These are phyloP conservation scores for Leccinum broughii DNA, from an alignment of 768 basidiomycete genomes.

Conservation along the genomic window DNA sequence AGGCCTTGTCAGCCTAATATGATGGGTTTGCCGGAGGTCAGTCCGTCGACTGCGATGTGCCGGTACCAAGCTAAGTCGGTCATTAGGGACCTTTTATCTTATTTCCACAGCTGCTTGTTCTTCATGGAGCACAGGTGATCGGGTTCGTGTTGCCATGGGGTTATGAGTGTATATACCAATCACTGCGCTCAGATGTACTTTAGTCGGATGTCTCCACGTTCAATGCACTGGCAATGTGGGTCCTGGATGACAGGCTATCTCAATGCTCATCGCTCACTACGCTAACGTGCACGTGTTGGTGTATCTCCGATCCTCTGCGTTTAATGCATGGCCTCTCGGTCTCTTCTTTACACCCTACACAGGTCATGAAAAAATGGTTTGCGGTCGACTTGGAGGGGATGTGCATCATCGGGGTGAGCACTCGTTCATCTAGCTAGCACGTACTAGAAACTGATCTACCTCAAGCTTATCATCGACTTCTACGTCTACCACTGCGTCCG, in stretches of 20 bases:
- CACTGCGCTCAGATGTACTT: no score
- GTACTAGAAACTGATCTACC: slow-evolving; percentile 3
- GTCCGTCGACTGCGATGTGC: no score
- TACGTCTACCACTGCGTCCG: slow-evolving; percentile 25
- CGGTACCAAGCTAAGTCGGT: no score
- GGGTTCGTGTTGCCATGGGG: no score
- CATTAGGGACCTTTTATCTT: no score
- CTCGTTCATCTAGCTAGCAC: background rate
- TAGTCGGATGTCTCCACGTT: no score
- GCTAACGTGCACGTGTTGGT: slow-evolving; percentile 10
- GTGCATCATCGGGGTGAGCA: slow-evolving; percentile 26
- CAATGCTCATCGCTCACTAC: slow-evolving; percentile 17
- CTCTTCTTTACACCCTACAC: background rate
- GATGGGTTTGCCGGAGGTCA: no score
- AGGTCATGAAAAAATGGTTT: slow-evolving; percentile 10
- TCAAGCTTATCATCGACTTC: slow-evolving; percentile 29
- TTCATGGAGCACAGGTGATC: no score
- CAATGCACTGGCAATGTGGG: slow-evolving; percentile 19
- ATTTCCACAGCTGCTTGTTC: no score
- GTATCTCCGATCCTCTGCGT: background rate
- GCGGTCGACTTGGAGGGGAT: slow-evolving; percentile 14
- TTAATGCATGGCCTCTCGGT: background rate
- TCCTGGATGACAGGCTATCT: slow-evolving; percentile 23
- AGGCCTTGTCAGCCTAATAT: no score
- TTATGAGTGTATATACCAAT: no score